Percentiles rank a stretch among this genome's conserved stretches.
These are phyloP conservation scores for Maudiozyma turicensis DNA, from an alignment of 805 yeast species.

Conservation along the genomic window DNA sequence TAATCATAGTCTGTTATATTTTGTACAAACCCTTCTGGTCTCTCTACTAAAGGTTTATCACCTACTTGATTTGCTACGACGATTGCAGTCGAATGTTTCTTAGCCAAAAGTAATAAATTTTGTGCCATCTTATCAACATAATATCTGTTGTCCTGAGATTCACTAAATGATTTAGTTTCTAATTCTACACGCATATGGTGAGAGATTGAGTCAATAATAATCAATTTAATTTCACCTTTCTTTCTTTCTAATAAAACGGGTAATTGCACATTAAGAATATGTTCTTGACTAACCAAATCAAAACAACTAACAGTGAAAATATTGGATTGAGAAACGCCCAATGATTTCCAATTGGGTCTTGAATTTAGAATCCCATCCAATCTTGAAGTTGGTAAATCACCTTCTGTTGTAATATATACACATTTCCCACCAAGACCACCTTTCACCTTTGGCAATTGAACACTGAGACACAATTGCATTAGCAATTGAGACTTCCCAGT, in stretches of 20 bases:
- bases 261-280: conserved; percentile 57
- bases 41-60: conserved; percentile 34
- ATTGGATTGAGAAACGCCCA: conserved; percentile 31
- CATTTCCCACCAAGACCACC: conserved; percentile 45
- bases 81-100: conserved; percentile 43
- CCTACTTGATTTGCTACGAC: conserved; percentile 76
- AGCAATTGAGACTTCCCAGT: conserved; percentile 80
- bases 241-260: conserved; percentile 42
- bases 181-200: conserved; percentile 68
- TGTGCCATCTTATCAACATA: conserved; percentile 37
- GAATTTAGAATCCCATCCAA: conserved; percentile 39
- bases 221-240: conserved; percentile 36
- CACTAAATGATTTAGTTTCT: conserved; percentile 30
- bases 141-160: conserved; percentile 33
- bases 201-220: conserved; percentile 74
- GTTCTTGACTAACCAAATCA: conserved; percentile 67
- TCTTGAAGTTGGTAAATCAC: conserved; percentile 57
- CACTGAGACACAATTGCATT: conserved; percentile 52
- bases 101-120: conserved; percentile 42
- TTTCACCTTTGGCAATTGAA: conserved; percentile 39
- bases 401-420: conserved; percentile 77
- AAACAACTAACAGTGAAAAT: conserved; percentile 49
- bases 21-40: conserved; percentile 7
- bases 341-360: conserved; percentile 24
- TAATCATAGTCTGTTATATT: conserved; percentile 38